phyloP scores from a whole-genome alignment of 2,329 filamentous ascomycete species.

The Aspergillus fumigatiaffinis region DNA sequence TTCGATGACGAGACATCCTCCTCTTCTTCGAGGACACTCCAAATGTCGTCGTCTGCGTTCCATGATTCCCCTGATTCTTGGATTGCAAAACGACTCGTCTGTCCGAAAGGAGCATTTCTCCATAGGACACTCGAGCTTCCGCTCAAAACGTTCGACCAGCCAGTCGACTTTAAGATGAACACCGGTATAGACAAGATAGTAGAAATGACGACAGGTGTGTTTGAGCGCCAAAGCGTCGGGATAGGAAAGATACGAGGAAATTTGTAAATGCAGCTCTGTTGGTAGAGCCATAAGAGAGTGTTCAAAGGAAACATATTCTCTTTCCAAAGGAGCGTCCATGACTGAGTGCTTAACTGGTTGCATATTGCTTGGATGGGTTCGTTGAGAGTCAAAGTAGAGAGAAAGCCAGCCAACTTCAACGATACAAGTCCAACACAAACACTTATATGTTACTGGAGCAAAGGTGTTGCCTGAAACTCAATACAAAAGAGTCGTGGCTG shows the following conservation, averaged over 20 bases:
- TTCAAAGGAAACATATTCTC: background rate
- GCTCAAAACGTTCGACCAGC: constrained; percentile 60
- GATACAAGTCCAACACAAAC: background rate
- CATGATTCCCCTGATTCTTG: constrained; percentile 41
- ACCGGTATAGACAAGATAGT: constrained; percentile 61
- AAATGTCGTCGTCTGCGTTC: constrained; percentile 37
- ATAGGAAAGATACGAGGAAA: constrained; percentile 59
- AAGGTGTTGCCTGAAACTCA: background rate
- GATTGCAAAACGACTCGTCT: constrained; percentile 40
- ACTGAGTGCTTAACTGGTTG: background rate
- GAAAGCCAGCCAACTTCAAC: background rate
- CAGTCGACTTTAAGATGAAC: constrained; percentile 64
- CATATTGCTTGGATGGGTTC: background rate
- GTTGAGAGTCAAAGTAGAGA: background rate
- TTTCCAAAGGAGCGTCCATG: background rate
- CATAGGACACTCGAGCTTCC: constrained; percentile 64
- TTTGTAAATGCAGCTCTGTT: constrained; percentile 63
- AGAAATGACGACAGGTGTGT: constrained; percentile 62
- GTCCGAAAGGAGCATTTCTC: constrained; percentile 41
- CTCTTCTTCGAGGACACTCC: constrained; percentile 30
- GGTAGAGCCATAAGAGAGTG: constrained; percentile 52
- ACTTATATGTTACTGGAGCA: background rate
- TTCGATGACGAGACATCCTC: constrained; percentile 38
- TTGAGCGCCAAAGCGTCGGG: constrained; percentile 69
- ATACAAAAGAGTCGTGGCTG: background rate